Evolutionary conservation across 805 yeast species (phyloP).

Genomic region (Cyberlindnera saturnus): DNA sequence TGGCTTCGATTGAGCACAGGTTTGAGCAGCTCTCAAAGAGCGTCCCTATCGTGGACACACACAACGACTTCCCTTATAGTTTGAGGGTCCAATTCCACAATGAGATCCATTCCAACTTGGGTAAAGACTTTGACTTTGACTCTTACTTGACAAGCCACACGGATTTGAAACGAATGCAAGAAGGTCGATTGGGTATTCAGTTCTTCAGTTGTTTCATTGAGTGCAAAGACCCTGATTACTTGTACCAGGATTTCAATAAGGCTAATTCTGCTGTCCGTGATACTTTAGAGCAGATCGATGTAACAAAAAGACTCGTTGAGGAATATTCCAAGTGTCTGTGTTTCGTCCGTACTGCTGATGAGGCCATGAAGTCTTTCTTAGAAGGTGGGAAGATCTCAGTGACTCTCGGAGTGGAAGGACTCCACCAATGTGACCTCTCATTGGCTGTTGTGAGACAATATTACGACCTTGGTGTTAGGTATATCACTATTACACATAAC

Average conservation of each 20-base stretch:
- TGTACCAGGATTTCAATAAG: constrained; percentile 39
- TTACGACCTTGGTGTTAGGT: constrained; percentile 45
- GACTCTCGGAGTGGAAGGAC: constrained; percentile 48
- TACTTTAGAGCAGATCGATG: constrained; percentile 49
- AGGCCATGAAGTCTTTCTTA: constrained; percentile 32
- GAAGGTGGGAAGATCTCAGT: constrained; percentile 33
- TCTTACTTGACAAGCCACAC: constrained; percentile 37
- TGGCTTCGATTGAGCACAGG: constrained; percentile 7
- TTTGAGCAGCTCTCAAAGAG: constrained; percentile 11
- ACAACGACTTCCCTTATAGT: constrained; percentile 48
- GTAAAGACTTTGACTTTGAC: constrained; percentile 33
- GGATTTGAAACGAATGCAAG: constrained; percentile 34
- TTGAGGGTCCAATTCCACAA: constrained; percentile 40
- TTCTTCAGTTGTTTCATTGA: constrained; percentile 46
- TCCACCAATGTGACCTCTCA: constrained; percentile 46
- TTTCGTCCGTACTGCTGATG: constrained; percentile 35
- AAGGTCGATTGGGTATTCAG: constrained; percentile 44
- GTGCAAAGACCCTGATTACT: constrained; percentile 33
- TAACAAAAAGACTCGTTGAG: constrained; percentile 37
- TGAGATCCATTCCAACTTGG: constrained; percentile 27
- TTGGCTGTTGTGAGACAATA: constrained; percentile 44
- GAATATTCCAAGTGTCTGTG: constrained; percentile 34
- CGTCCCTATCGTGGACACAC: constrained; percentile 40
- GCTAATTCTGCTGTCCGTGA: constrained; percentile 42
- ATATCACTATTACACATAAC: constrained; percentile 48